Percentiles rank a stretch among this genome's conserved stretches.
phyloP scores from a whole-genome alignment of 2,329 filamentous ascomycete genomes.

The Trichoderma gracile region DNA sequence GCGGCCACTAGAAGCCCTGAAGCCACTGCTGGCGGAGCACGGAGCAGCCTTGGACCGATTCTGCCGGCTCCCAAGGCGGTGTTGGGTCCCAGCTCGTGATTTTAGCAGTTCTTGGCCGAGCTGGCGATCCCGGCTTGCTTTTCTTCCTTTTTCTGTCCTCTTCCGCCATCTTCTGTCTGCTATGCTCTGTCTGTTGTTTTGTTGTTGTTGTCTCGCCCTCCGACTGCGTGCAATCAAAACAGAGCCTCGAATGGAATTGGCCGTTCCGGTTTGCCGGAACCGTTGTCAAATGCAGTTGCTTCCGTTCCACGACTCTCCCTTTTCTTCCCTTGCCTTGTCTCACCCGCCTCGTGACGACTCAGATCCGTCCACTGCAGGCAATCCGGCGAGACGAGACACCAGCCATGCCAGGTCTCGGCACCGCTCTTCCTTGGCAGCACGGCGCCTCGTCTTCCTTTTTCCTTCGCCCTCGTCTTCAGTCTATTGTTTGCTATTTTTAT shows the following conservation, averaged over 20 bases:
- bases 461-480: background rate
- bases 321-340: slow-evolving; percentile 3
- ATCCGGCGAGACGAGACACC: background rate
- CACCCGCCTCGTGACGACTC: slow-evolving; percentile 24
- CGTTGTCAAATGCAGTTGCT: background rate
- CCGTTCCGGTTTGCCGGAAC: slow-evolving; percentile 12
- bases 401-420: slow-evolving; percentile 5
- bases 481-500: slow-evolving; percentile 8
- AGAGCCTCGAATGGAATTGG: background rate
- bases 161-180: no score
- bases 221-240: background rate
- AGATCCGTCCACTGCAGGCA: slow-evolving; percentile 16
- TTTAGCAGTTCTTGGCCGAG: slow-evolving; percentile 1
- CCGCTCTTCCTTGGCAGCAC: background rate
- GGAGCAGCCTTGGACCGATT: background rate
- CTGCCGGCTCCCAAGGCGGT: background rate
- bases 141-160: no score
- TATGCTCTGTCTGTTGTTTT: background rate
- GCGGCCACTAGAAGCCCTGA: background rate
- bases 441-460: background rate
- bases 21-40: background rate
- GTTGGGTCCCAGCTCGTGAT: background rate
- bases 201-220: background rate
- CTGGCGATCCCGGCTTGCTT: background rate
- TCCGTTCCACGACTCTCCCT: background rate